A percentile compares a stretch with the other conserved stretches of the same genome.
phyloP scores from a whole-genome alignment of 495 filamentous ascomycete species.

The Talaromyces stipitatus region DNA sequence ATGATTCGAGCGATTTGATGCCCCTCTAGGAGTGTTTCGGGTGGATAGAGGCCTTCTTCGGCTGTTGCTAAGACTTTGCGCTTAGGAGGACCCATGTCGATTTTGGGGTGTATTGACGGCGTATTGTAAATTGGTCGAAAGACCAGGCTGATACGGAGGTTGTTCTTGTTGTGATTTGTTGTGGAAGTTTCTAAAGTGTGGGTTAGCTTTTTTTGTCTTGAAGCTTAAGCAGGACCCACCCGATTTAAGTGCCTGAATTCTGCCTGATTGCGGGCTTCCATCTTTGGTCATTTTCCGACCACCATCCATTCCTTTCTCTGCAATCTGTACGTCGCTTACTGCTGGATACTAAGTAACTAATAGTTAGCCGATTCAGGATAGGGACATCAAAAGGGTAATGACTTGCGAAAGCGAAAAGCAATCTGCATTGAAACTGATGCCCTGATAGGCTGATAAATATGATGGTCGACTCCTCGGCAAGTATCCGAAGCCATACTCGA shows the following conservation, averaged over 20 bases:
- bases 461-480: no score
- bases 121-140: background rate
- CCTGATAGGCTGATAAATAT: no score
- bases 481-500: background rate
- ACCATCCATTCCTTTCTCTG: no score
- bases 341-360: no score
- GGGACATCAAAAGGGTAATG: no score
- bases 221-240: background rate
- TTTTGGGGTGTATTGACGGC: background rate
- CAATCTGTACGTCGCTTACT: background rate
- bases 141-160: background rate
- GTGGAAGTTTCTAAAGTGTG: background rate
- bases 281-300: background rate
- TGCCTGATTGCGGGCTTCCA: background rate
- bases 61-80: constrained; percentile 66
- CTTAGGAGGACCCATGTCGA: constrained; percentile 63
- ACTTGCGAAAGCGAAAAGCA: no score
- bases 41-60: constrained; percentile 67
- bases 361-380: no score
- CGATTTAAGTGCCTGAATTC: background rate
- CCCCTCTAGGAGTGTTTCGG: constrained; percentile 50
- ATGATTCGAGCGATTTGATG: constrained; percentile 69
- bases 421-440: no score
- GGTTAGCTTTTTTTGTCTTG: background rate
- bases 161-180: background rate